Evolutionary conservation across 2,329 filamentous ascomycete species (phyloP).

Genomic region (Fusarium sp.): DNA sequence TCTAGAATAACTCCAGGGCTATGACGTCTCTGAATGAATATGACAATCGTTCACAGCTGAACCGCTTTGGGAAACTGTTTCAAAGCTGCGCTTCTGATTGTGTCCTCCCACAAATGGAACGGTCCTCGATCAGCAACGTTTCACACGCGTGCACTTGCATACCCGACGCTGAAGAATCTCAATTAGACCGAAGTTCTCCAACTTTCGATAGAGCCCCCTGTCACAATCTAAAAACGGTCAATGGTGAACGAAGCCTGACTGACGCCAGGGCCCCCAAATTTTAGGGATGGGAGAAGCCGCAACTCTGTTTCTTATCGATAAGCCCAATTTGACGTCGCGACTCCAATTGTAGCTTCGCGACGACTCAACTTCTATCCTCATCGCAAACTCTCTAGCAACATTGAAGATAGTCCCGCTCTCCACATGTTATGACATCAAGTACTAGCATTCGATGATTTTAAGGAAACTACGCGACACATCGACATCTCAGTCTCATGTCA

Average conservation of each 20-base stretch:
- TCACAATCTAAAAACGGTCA: not conserved
- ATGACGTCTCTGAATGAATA: slow-evolving; percentile 7
- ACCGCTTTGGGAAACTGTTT: not conserved
- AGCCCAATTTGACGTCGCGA: slow-evolving; percentile 27
- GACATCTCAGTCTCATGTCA: slow-evolving; percentile 64
- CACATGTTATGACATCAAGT: not conserved
- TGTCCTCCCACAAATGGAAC: not conserved
- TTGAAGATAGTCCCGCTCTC: not conserved
- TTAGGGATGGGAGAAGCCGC: not conserved
- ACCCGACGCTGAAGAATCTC: slow-evolving; percentile 9
- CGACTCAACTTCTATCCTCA: slow-evolving; percentile 8
- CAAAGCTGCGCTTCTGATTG: not conserved
- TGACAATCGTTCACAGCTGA: not conserved
- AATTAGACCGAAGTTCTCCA: slow-evolving; percentile 15
- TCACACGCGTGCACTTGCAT: slow-evolving; percentile 20
- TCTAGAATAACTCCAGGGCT: not conserved
- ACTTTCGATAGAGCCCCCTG: slow-evolving; percentile 18
- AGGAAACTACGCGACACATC: not conserved
- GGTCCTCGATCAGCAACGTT: slow-evolving; percentile 4
- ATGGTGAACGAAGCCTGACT: not conserved
- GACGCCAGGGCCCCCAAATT: not conserved
- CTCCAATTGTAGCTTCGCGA: slow-evolving; percentile 15
- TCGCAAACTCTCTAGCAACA: not conserved
- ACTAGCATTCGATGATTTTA: slow-evolving; percentile 20
- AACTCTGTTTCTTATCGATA: slow-evolving; percentile 36